These are phyloP conservation scores for Knufia fluminis DNA, from an alignment of 2,329 filamentous ascomycete species.

Conservation along the genomic window DNA sequence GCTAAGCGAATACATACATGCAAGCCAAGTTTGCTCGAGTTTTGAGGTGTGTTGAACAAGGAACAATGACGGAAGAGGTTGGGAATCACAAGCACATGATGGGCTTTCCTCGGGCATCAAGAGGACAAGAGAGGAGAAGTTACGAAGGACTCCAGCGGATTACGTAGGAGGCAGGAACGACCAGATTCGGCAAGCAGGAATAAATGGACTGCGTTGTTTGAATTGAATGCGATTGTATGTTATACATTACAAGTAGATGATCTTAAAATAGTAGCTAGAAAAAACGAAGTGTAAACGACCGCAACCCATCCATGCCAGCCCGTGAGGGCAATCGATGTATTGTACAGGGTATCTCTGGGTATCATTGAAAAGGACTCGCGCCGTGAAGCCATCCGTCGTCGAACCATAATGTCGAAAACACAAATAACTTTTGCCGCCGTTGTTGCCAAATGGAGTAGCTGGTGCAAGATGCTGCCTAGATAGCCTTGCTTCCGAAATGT, in stretches of 20 bases:
- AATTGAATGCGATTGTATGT: slow-evolving; percentile 1
- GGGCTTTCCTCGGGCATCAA: neutral
- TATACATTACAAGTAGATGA: slow-evolving; percentile 3
- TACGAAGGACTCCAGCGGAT: neutral
- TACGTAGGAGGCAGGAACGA: slow-evolving; percentile 1
- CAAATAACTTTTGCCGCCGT: slow-evolving; percentile 10
- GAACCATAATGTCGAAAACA: slow-evolving; percentile 2
- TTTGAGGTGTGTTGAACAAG: neutral
- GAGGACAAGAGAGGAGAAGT: neutral
- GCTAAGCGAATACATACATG: too few relatives aligned
- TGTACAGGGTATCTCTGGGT: slow-evolving; percentile 10
- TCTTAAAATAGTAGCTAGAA: neutral
- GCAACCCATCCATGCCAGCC: slow-evolving; percentile 8
- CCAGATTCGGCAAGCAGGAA: neutral
- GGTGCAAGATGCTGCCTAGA: slow-evolving; percentile 1
- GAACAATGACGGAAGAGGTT: neutral
- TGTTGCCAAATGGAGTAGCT: neutral
- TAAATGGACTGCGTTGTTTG: too few relatives aligned
- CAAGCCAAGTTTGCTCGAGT: too few relatives aligned
- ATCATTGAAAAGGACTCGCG: slow-evolving; percentile 6
- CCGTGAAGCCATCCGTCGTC: slow-evolving; percentile 4
- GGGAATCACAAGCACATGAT: neutral
- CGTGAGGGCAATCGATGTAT: slow-evolving; percentile 1
- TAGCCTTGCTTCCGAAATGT: neutral
- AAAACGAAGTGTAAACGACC: neutral